A percentile compares a stretch with the other conserved stretches of the same genome.
These are phyloP conservation scores for Plectosphaerella sp. DNA, from an alignment of 2,329 filamentous ascomycete genomes.

Conservation along the genomic window DNA sequence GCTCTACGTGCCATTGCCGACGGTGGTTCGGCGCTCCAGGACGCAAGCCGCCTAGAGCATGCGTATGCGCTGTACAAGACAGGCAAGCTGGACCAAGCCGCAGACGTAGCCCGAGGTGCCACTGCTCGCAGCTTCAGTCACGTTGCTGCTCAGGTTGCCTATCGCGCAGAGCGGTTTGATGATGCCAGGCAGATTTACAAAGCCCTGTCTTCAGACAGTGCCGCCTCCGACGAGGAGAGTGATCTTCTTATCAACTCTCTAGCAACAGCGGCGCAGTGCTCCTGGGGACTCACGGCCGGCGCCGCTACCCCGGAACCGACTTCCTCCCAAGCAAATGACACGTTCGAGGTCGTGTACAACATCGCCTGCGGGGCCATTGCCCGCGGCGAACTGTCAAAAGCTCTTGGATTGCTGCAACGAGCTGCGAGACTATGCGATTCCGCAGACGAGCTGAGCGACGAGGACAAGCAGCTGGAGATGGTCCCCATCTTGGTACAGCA, in stretches of 20 bases:
- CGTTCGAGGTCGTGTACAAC: constrained; percentile 81
- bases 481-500: constrained; percentile 74
- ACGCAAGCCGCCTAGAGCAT: constrained; percentile 62
- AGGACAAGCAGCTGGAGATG: constrained; percentile 71
- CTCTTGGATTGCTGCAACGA: constrained; percentile 62
- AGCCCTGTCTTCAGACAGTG: constrained; percentile 39
- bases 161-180: constrained; percentile 70
- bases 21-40: constrained; percentile 55
- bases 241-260: constrained; percentile 74
- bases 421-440: constrained; percentile 68
- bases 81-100: constrained; percentile 63
- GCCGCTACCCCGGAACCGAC: constrained; percentile 27
- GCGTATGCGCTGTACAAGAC: constrained; percentile 83
- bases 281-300: constrained; percentile 57
- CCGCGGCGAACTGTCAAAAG: constrained; percentile 60
- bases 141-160: constrained; percentile 63
- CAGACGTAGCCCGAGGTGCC: not conserved
- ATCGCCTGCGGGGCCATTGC: constrained; percentile 70
- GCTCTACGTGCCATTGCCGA: constrained; percentile 65
- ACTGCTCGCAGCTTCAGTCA: constrained; percentile 34
- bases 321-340: constrained; percentile 35
- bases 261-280: constrained; percentile 67
- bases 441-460: constrained; percentile 67
- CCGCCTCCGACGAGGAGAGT: constrained; percentile 58
- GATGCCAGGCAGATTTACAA: constrained; percentile 62